Evolutionary conservation across 805 yeast species (phyloP).

Genomic region (Phaffomyces thermotolerans): DNA sequence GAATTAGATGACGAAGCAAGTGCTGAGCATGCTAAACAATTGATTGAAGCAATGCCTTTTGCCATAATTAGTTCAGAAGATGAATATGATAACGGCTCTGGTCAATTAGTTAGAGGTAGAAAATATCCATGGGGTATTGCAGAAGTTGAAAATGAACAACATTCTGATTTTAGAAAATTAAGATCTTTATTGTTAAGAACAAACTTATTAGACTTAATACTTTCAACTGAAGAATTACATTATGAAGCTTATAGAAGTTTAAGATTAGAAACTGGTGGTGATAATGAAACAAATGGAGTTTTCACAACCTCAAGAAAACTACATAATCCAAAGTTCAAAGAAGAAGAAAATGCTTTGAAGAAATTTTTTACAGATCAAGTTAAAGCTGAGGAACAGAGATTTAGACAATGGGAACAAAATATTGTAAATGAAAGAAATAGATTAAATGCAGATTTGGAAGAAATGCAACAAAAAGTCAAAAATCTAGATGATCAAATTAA

Average conservation of each 20-base stretch:
- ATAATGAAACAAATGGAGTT: constrained; percentile 25
- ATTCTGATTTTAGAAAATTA: constrained; percentile 78
- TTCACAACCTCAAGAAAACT: constrained; percentile 41
- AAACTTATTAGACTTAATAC: constrained; percentile 73
- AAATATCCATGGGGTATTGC: constrained; percentile 88
- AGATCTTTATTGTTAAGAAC: constrained; percentile 75
- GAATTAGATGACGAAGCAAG: constrained; percentile 69
- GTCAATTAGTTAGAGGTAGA: constrained; percentile 66
- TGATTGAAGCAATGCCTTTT: constrained; percentile 82
- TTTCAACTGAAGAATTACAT: constrained; percentile 74
- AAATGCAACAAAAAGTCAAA: constrained; percentile 72
- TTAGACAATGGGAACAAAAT: constrained; percentile 97
- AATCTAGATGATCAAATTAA: constrained; percentile 70
- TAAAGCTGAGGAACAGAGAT: constrained; percentile 92
- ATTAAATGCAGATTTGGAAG: constrained; percentile 88
- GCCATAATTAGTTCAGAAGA: constrained; percentile 76
- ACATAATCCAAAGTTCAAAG: constrained; percentile 90
- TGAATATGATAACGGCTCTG: constrained; percentile 55
- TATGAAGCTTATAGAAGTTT: constrained; percentile 72
- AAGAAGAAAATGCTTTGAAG: constrained; percentile 91
- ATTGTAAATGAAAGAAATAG: constrained; percentile 92
- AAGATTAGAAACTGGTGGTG: constrained; percentile 48
- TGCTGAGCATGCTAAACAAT: constrained; percentile 72
- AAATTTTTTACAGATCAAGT: constrained; percentile 95
- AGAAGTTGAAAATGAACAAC: constrained; percentile 79